Conservation (phyloP, 495 filamentous ascomycete species). For the Geopyxis carbonaria region DNA sequence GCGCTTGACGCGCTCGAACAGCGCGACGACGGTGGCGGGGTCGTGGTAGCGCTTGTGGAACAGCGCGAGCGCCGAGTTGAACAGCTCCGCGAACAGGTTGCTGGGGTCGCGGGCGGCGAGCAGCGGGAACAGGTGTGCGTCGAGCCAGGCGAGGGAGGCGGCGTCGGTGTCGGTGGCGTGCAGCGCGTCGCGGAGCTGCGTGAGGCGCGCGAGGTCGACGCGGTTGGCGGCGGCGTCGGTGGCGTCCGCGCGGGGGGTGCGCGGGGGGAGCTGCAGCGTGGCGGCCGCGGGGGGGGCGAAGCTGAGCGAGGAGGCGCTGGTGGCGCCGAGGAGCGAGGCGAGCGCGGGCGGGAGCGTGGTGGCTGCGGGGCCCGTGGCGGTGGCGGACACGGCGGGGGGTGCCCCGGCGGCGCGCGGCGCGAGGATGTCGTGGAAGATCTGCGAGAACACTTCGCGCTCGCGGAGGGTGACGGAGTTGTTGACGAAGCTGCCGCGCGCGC, state of each 20-base stretch:
- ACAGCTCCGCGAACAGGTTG: conserved; percentile 18
- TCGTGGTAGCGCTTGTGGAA: conserved; percentile 16
- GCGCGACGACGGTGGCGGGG: conserved; percentile 11
- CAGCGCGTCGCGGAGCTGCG: neutral
- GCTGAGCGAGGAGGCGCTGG: neutral
- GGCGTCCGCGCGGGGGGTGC: too few species aligned
- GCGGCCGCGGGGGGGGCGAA: neutral
- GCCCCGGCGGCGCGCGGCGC: neutral
- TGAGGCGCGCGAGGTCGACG: neutral
- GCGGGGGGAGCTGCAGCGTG: conserved; percentile 9
- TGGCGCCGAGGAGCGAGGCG: neutral
- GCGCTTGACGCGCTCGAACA: conserved; percentile 31
- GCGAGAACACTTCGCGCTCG: conserved; percentile 22
- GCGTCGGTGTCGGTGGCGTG: conserved; percentile 12
- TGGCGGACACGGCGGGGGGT: neutral
- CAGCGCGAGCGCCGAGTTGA: conserved; percentile 15
- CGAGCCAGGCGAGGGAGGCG: conserved; percentile 12
- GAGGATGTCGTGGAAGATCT: conserved; percentile 23
- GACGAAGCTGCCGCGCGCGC: too few species aligned
- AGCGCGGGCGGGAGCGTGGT: neutral
- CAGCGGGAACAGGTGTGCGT: conserved; percentile 10
- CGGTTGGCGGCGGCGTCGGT: neutral
- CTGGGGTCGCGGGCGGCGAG: too few species aligned
- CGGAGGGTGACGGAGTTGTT: conserved; percentile 7
- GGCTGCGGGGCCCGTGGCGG: neutral